Conservation (phyloP, 1,284 basidiomycete genomes). For the Fomes fomentarius region DNA sequence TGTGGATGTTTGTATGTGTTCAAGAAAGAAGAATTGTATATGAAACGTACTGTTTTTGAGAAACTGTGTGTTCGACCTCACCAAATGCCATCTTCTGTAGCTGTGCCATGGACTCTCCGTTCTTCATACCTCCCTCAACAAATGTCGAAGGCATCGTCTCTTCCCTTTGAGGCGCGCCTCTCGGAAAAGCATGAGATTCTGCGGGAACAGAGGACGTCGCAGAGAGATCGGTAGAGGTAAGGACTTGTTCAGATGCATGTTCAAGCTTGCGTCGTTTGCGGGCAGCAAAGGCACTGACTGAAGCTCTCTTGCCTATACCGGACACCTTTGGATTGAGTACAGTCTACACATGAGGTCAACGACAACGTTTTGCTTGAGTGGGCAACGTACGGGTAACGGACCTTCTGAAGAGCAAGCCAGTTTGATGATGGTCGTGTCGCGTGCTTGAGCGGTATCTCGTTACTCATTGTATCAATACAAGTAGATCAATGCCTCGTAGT, state of each 20-base stretch:
- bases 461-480: no score
- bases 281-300: conserved; percentile 3
- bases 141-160: neutral
- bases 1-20: neutral
- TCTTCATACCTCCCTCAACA: conserved; percentile 30
- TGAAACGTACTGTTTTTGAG: conserved; percentile 50
- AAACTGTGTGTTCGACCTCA: conserved; percentile 40
- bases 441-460: no score
- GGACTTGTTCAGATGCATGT: conserved; percentile 12
- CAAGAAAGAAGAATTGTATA: neutral
- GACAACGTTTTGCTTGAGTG: neutral
- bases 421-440: conserved; percentile 58
- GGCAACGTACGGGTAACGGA: conserved; percentile 23
- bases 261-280: conserved; percentile 40
- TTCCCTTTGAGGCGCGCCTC: conserved; percentile 2
- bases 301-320: neutral
- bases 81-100: conserved; percentile 59
- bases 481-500: no score
- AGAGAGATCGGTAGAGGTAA: neutral
- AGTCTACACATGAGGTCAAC: neutral
- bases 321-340: neutral
- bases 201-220: neutral
- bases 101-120: conserved; percentile 49
- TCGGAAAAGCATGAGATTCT: conserved; percentile 25
- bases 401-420: conserved; percentile 54